Evolutionary conservation across 352 stramenopile genomes (phyloP), one percentile per base, ranked within the genome.

Genomic region (Nothophytophthora sp.): DNA sequence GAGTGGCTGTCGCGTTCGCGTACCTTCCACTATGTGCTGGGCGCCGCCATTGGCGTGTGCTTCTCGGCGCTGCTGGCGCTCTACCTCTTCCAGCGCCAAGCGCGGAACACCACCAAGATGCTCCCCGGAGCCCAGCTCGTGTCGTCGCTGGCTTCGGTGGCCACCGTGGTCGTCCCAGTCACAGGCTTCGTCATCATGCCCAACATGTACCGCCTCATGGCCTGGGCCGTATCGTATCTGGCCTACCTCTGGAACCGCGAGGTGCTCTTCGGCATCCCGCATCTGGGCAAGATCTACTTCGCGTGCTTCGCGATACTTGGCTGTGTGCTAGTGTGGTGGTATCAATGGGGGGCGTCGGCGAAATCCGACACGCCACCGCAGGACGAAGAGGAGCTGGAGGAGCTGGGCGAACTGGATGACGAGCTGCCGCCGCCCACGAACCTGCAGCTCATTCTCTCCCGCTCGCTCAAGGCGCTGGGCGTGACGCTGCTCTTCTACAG

Each of bases 201-300:
- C 1, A 81, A 81, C 30, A 45, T 92, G 7, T 90, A 90, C 70
- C 63, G 72, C 30, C 59, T 92, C 20, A 55, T 74, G 24, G 65
- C 67, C n/a, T 88, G 72, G 74, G 77, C 66, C 2, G 50, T 80
- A 15, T 67, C 60, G n/a, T 90, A 90, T 36, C 27, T 89, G 15
- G 41, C 58, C 15, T 76, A 79, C 42, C 72, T 95, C 25, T 95
- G 84, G 84, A 61, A 70, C 29, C 72, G 68, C 4, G 84, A 95
- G 3, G 66, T 78, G 40, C 58, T 95, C 19, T 70, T 95, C 18
- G 80, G 81, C 7, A 64, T 95, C 6, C 84, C 84, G 29, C 80
- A 95, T 55, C 50, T 95, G 23, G 84, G 84, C 52, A 95, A 95
- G 66, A 76, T 95, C 41, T 95, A 95, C 54, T 92, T 95, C 25